phyloP scores from a whole-genome alignment of 2,329 filamentous ascomycete species.

The Phyllosticta citribraziliensis region DNA sequence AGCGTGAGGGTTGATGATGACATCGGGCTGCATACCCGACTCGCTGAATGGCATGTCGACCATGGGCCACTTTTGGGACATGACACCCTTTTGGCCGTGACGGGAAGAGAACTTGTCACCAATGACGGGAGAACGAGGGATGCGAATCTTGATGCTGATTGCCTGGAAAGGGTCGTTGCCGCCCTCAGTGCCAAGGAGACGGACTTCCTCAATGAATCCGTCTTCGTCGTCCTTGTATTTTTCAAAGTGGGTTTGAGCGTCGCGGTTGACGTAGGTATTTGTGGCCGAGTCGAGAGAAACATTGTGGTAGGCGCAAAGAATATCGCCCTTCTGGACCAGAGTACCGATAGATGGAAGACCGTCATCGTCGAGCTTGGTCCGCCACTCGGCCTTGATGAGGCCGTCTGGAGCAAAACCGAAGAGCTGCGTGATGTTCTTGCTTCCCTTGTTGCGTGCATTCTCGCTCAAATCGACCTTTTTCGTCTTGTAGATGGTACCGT shows the following conservation, averaged over 20 bases:
- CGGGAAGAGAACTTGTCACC: constrained; percentile 99
- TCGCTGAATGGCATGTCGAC: constrained; percentile 96
- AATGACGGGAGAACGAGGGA: constrained; percentile 83
- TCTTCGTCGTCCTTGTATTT: constrained; percentile 90
- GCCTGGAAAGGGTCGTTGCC: constrained; percentile 77
- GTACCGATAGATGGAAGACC: constrained; percentile 75
- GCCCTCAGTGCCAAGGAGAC: constrained; percentile 75
- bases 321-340: constrained; percentile 67
- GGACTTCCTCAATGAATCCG: constrained; percentile 86
- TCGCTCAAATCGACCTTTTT: constrained; percentile 84
- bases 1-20: constrained; percentile 98
- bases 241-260: constrained; percentile 76
- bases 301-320: constrained; percentile 81
- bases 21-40: constrained; percentile 88
- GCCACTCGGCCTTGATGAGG: constrained; percentile 59
- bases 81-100: constrained; percentile 96
- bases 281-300: constrained; percentile 66
- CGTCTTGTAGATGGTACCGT: constrained; percentile 96
- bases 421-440: constrained; percentile 64
- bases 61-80: constrained; percentile 89
- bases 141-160: constrained; percentile 83
- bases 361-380: constrained; percentile 71
- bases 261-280: constrained; percentile 72
- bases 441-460: constrained; percentile 55
- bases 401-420: constrained; percentile 84